phyloP scores from a whole-genome alignment of 495 filamentous ascomycete species.

The Penicillium fimorum region DNA sequence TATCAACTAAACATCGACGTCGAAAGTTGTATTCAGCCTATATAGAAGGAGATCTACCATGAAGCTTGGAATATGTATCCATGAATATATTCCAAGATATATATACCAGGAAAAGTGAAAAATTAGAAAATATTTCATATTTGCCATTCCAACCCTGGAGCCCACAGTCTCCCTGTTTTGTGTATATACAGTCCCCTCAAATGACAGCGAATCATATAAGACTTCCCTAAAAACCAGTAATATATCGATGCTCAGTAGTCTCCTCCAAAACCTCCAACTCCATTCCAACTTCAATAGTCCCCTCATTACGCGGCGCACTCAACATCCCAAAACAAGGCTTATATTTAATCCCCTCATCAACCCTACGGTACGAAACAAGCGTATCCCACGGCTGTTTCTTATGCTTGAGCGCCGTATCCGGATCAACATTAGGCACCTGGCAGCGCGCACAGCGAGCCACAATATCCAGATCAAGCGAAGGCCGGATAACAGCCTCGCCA shows the following conservation, averaged over 20 bases:
- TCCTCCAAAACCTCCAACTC: conserved; percentile 53
- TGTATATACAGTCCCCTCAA: too few relatives aligned
- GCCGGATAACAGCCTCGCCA: not conserved
- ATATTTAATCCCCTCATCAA: conserved; percentile 71
- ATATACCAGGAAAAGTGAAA: not conserved
- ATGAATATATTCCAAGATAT: not conserved
- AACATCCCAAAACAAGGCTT: conserved; percentile 85
- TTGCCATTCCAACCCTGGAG: not conserved
- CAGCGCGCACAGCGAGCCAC: conserved; percentile 75
- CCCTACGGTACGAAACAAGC: conserved; percentile 64
- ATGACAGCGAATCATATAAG: not conserved
- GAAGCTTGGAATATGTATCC: not conserved
- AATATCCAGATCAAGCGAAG: conserved; percentile 50
- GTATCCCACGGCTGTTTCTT: conserved; percentile 72
- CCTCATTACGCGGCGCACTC: conserved; percentile 59
- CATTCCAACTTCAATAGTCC: conserved; percentile 54
- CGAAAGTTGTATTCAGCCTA: not conserved
- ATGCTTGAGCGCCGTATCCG: conserved; percentile 66
- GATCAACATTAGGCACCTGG: conserved; percentile 83
- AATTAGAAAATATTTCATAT: not conserved
- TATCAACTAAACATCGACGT: not conserved
- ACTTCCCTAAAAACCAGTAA: conserved; percentile 37
- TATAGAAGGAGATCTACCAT: not conserved
- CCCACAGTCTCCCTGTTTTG: too few relatives aligned
- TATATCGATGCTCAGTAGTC: conserved; percentile 59